Evolutionary conservation across 805 yeast species (phyloP), one percentile per base, ranked within the genome.

Genomic region (Ogataea glucozyma): DNA sequence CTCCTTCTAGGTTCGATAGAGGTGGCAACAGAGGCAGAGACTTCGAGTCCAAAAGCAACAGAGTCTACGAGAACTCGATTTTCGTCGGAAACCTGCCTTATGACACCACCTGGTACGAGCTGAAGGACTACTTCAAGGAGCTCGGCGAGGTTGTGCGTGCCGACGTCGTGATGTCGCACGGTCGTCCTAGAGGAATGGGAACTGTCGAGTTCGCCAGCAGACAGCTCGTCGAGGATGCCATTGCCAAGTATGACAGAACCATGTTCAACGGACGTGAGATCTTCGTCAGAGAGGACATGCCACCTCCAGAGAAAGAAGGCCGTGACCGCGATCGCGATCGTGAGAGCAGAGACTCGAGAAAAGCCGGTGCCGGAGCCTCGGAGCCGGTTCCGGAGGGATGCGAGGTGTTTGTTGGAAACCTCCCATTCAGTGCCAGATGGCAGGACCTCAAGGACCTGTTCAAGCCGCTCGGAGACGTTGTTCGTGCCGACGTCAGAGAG

Each of bases 221-320:
- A 46, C 81, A 75, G 13, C 84, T 80, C 43, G 96, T 88, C 5
- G 73, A 71, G 35, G 72, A 69, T 18, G 97, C 97, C 10, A 87
- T 89, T 55, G 66, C 71, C 41, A 72, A 78, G 53, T 83, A 73
- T 56, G 85, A 86, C 65, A 82, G 86, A 57, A 71, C 81, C 22
- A 71, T 69, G 26, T 76, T 81, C 49, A 66, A 71, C 58, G 95
- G 88, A 11, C 81, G 97, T 64, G 83, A 79, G 55, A 84, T 89
- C 32, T 88, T 85, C 64, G 95, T 90, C 8, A 82, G 97, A 68
- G 95, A 84, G 61, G 95, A 89, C 66, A 83, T 87, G 61, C 93
- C 93, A 26, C 93, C 93, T 20, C 93, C 91, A 54, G 65, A 57
- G 43, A 63, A 62, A 32, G 51, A 48, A 17, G 57, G 44, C 17